Evolutionary conservation across 2,329 filamentous ascomycete genomes (phyloP).

Genomic region (Escovopsis weberi): DNA sequence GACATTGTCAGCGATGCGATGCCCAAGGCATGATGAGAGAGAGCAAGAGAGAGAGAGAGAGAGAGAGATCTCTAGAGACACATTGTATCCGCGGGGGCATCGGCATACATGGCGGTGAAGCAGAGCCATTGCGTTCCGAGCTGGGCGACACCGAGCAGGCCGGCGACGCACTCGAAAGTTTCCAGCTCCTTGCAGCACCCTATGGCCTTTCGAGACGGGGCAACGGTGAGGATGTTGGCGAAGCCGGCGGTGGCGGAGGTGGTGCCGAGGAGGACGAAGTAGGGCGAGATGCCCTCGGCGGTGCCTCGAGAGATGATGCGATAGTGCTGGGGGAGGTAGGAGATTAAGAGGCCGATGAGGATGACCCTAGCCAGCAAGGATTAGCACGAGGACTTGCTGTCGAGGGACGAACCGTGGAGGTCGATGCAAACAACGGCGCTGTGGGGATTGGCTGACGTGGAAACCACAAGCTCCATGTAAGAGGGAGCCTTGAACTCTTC

Average conservation of each 20-base stretch:
- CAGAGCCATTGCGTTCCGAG: constrained; percentile 85
- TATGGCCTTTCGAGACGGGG: constrained; percentile 70
- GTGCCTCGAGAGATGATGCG: constrained; percentile 77
- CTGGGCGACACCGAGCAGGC: constrained; percentile 77
- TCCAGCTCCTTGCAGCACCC: constrained; percentile 74
- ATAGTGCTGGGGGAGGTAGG: constrained; percentile 87
- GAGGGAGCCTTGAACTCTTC: constrained; percentile 37
- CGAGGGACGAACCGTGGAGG: not conserved
- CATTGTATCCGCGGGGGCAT: not conserved
- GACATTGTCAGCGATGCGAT: too few relatives aligned
- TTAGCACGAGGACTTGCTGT: not conserved
- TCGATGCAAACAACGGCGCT: not conserved
- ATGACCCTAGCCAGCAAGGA: constrained; percentile 40
- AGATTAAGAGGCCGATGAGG: constrained; percentile 74
- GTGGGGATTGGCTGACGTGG: constrained; percentile 28
- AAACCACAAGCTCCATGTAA: constrained; percentile 40
- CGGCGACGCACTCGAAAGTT: constrained; percentile 69
- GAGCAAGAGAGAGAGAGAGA: not conserved
- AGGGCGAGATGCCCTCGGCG: constrained; percentile 88
- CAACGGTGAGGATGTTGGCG: constrained; percentile 80
- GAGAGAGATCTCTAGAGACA: not conserved
- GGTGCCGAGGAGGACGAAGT: constrained; percentile 86
- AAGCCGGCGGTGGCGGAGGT: constrained; percentile 81
- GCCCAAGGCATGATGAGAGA: constrained; percentile 9
- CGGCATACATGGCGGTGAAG: constrained; percentile 69